Base-by-base conservation (phyloP, 148 eudicot species). In the Fagopyrum tataricum region DNA sequence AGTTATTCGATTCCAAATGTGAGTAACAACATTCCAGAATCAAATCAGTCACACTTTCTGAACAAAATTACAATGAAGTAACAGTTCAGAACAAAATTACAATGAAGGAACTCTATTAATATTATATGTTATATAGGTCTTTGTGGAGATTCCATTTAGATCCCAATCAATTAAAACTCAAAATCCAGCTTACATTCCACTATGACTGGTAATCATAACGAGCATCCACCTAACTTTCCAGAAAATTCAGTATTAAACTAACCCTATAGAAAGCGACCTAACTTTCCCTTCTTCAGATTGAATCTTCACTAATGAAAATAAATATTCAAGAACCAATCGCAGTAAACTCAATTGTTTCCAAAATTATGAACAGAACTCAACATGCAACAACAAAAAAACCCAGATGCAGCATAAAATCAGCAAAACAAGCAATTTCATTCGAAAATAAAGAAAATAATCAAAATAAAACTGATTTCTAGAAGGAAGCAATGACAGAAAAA, bases 331-430 rank as follows among this genome's bases (percentile, higher is more conserved):
- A 14, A 62, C 68, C 68, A 39, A 13, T 1, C 37, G 3, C 42
- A 13, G 43, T 56, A 13, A 52, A 17, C 23, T 4, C 21, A 6
- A 17, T 17, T 3, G 1, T 15, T 2, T 23, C 67, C 67, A 59
- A 59, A 59, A 24, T 10, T 59, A 5, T 59, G 6, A 59, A 59
- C 67, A 4, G 17, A 59, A 5, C 40, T 39, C 41, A 59, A 37
- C 68, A 62, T 62, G 68, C 68, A 62, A 62, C 42, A n/a, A 26
- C 18, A 62, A 62, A 62, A 62, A 58, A 26, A 37, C 41, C 43
- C 7, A 62, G n/a, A 43, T 62, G 0, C 68, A 62, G 42, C 68
- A 62, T 31, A 3, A 31, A 2, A 31, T 31, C 37, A 31, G 37
- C 37, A 37, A 37, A 62, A 31, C 68, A 62, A 62, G 68, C 13